Base-by-base conservation (phyloP, 2,329 filamentous ascomycete species). In the Claviceps quebecensis region DNA sequence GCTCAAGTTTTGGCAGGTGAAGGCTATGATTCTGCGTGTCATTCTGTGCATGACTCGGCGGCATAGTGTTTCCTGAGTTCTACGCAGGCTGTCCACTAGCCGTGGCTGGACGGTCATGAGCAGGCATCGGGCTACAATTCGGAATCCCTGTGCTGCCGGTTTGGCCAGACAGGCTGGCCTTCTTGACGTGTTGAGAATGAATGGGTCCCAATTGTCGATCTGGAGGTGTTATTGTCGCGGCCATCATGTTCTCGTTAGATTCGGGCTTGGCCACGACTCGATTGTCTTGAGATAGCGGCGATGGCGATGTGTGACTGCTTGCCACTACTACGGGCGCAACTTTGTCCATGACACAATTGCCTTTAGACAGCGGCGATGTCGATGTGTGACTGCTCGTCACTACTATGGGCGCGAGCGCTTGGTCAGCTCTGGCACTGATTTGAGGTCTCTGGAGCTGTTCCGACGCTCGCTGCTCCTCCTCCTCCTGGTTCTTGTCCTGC, bases 61-160 rank as follows among this genome's bases (percentile, higher is more conserved):
- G 39, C 39, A 45, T 49, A 52, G 48, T 46, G 45, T 47, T 29
- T 44, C 44, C 58, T 56, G 56, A 22, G 23, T 54, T 45, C 55
- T 57, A 57, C 17, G 49, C 58, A 59, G 55, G 48, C 49, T 54
- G 55, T 43, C 16, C 50, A 45, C 53, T 49, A 17, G 43, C 44
- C 38, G 51, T 44, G 2, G 19, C 48, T 22, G 52, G 52, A 16
- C 47, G 51, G 22, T 26, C 5, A 29, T 48, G 14, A 19, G 29
- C 4, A 11, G 47, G 26, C 19, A 49, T 45, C 4, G 47, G 37
- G 17, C 2, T 22, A 2, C 39, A 2, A 9, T 17, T 46, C 11
- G 16, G 11, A 14, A 44, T 17, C 5, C 6, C 19, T 29, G 46
- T 39, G 29, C 41, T 44, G 19, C 22, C 14, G 11, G 5, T 37